Evolutionary conservation across 176 grass and related monocot genomes (phyloP).

Genomic region (Pharus latifolius): DNA sequence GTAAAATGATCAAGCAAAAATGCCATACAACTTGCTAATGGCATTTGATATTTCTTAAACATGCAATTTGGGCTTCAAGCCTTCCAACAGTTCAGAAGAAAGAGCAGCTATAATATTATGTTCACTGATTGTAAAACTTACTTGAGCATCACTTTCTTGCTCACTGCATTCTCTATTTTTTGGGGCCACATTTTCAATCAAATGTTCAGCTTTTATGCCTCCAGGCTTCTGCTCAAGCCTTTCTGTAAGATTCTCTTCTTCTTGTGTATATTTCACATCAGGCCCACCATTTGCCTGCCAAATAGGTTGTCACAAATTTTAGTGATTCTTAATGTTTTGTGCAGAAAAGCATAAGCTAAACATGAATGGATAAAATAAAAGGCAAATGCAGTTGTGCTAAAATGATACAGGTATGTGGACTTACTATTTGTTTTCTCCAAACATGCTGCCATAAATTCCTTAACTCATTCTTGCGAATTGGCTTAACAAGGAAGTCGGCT

Average conservation of each 20-base stretch:
- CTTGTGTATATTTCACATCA: conserved; percentile 29
- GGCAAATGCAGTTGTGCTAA: not conserved
- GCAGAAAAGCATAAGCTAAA: not conserved
- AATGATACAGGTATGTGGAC: not conserved
- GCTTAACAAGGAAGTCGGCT: conserved; percentile 94
- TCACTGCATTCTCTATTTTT: conserved; percentile 69
- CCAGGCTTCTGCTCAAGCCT: not conserved
- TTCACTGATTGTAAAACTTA: conserved; percentile 44
- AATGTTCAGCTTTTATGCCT: conserved; percentile 11
- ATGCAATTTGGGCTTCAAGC: not conserved
- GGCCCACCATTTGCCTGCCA: conserved; percentile 50
- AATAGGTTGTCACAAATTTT: conserved; percentile 5
- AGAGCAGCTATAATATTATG: not conserved
- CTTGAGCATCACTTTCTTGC: conserved; percentile 94
- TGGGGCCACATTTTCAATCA: conserved; percentile 1
- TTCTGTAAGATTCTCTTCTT: conserved; percentile 36
- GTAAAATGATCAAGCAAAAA: conserved; percentile 5
- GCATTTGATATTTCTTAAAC: not conserved
- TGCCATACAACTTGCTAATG: not conserved
- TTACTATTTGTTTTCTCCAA: conserved; percentile 95
- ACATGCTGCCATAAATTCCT: conserved; percentile 97
- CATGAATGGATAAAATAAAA: not conserved
- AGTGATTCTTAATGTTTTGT: not conserved
- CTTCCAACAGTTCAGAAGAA: not conserved
- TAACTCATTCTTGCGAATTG: conserved; percentile 88